These are phyloP conservation scores for Xylaria longipes DNA, from an alignment of 495 filamentous ascomycete genomes.

Conservation along the genomic window DNA sequence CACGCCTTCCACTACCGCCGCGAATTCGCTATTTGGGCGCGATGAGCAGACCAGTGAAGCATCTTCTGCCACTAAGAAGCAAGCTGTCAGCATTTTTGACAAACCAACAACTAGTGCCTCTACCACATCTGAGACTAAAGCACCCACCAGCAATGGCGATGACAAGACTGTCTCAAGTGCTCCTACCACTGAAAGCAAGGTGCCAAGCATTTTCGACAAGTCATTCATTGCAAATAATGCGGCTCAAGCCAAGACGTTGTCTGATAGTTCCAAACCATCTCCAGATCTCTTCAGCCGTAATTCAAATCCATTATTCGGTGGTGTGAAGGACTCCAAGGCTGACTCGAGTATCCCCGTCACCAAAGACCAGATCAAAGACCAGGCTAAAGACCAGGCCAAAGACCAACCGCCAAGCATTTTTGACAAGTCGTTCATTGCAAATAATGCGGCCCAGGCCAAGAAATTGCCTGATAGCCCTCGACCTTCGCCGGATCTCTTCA, in stretches of 20 bases:
- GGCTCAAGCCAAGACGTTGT: constrained; percentile 1
- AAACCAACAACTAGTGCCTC: not conserved
- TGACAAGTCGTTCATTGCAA: constrained; percentile 26
- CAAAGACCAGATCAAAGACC: constrained; percentile 18
- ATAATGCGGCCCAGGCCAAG: constrained; percentile 26
- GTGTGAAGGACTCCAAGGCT: constrained; percentile 27
- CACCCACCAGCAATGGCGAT: not conserved
- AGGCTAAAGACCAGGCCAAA: constrained; percentile 26
- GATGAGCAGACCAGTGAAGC: constrained; percentile 30
- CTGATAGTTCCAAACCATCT: constrained; percentile 31
- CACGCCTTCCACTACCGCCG: constrained; percentile 19
- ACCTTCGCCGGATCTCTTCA: constrained; percentile 20
- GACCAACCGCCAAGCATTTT: constrained; percentile 30
- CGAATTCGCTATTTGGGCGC: constrained; percentile 33
- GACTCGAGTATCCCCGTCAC: constrained; percentile 29
- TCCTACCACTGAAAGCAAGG: not conserved
- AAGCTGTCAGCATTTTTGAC: constrained; percentile 29
- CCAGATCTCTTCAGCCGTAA: constrained; percentile 20
- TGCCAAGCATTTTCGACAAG: constrained; percentile 27
- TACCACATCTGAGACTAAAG: not conserved
- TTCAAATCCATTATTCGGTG: constrained; percentile 21
- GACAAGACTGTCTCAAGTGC: not conserved
- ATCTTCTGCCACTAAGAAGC: constrained; percentile 35
- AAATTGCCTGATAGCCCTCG: constrained; percentile 15
- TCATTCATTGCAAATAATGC: constrained; percentile 21